Conservation (phyloP, 768 basidiomycete genomes). For the Sistotremastrum suecicum region DNA sequence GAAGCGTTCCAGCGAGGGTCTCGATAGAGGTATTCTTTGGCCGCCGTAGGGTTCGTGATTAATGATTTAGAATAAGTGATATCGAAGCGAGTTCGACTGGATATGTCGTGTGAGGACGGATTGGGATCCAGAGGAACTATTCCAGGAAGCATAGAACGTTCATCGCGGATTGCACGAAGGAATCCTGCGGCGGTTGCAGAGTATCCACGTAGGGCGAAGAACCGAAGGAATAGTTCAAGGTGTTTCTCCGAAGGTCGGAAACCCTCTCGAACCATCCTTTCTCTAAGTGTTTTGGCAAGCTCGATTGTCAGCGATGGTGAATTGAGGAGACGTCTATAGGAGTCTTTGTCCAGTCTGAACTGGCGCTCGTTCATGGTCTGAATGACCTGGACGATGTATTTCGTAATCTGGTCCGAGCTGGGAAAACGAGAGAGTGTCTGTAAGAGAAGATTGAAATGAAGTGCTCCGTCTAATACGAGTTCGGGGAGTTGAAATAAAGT, state of each 20-base stretch:
- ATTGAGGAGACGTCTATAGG: conserved; percentile 30
- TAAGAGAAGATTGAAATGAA: conserved; percentile 40
- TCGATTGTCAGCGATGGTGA: conserved; percentile 38
- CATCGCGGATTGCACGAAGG: conserved; percentile 22
- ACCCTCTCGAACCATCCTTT: conserved; percentile 27
- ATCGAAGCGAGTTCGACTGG: not conserved
- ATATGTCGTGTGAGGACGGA: not conserved
- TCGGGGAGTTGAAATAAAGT: conserved; percentile 14
- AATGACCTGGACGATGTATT: conserved; percentile 27
- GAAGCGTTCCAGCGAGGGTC: conserved; percentile 3
- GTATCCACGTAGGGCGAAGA: conserved; percentile 30
- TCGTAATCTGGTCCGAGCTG: conserved; percentile 18
- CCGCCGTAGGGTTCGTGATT: not conserved
- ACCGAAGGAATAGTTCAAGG: conserved; percentile 33
- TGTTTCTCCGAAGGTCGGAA: conserved; percentile 26
- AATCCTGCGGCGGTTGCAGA: conserved; percentile 29
- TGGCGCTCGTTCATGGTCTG: conserved; percentile 32
- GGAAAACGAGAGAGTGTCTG: conserved; percentile 32
- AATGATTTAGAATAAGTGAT: not conserved
- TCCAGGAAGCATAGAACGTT: conserved; percentile 1
- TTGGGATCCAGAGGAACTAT: not conserved
- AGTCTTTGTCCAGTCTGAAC: conserved; percentile 25
- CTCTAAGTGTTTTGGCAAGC: conserved; percentile 32
- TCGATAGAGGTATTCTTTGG: not conserved
- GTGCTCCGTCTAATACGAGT: conserved; percentile 1